Evolutionary conservation across 768 basidiomycete species (phyloP).

Genomic region (Mycena rebaudengoi): DNA sequence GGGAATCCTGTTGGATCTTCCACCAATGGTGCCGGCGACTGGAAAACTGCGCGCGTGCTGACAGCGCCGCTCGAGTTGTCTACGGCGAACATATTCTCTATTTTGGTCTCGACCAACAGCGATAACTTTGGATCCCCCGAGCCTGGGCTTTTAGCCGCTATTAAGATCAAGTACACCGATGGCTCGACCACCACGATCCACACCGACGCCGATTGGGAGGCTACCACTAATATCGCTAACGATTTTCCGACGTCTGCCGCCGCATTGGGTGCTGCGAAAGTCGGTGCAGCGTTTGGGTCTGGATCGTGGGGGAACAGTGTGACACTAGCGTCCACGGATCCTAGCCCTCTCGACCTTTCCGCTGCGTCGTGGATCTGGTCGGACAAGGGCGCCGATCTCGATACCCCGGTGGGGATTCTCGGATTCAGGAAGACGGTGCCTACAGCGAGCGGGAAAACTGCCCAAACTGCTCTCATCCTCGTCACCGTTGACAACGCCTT

Average conservation of each 20-base stretch:
- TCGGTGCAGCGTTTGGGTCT: background rate
- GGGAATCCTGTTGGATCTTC: background rate
- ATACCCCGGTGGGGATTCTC: background rate
- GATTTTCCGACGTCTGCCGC: conserved; percentile 7
- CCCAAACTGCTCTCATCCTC: background rate
- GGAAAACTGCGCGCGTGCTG: background rate
- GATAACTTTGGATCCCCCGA: background rate
- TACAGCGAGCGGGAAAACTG: conserved; percentile 2
- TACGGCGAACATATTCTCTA: background rate
- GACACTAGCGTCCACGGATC: background rate
- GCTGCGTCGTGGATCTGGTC: conserved; percentile 15
- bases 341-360: background rate
- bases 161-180: conserved; percentile 2
- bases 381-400: background rate
- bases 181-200: background rate
- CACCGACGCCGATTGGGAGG: conserved; percentile 6
- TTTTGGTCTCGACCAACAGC: background rate
- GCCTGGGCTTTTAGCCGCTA: conserved; percentile 10
- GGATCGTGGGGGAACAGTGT: conserved; percentile 9
- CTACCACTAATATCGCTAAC: background rate
- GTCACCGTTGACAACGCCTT: conserved; percentile 13
- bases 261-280: background rate
- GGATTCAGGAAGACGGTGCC: conserved; percentile 10
- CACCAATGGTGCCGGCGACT: background rate
- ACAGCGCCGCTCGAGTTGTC: background rate